Base-by-base conservation (phyloP, 2,329 filamentous ascomycete species). In the Bisporella sp. region DNA sequence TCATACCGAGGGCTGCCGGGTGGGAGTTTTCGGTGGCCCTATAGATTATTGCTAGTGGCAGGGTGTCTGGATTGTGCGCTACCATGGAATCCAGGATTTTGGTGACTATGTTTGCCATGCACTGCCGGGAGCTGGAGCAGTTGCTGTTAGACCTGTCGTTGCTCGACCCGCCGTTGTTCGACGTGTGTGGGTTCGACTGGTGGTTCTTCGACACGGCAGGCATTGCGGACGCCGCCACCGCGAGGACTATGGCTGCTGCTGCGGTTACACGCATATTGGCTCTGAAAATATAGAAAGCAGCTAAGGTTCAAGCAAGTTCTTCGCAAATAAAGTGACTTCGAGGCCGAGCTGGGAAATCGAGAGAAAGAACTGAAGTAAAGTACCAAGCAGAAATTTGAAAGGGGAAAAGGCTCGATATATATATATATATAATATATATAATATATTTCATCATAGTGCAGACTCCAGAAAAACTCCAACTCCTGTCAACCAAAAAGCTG, bases 1-100 rank as follows among this genome's bases (percentile, higher is more conserved):
- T 57, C 55, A 56, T 56, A 47, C 51, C 47, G 32, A 59, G 53
- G 7, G 55, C 56, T 46, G 56, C 56, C 9, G 56, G 55, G 48
- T 57, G 55, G 28, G 55, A 59, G 46, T 52, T 51, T 45, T 54
- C 49, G 4, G 50, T 51, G n/a, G 50, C 50, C 31, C 35, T 48
- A 46, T 53, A 53, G 40, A 54, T 31, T 28, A 12, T 47, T 51
- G 52, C 52, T 41, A 52, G 32, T 35, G 49, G 52, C 29, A 51
- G 46, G 39, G 8, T 49, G 46, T 49, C 28, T 31, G 50, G 46
- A 37, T 50, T 39, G 46, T 50, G 53, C 32, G 47, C 50, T 41
- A 52, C 46, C 50, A 48, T 49, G 46, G 46, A 49, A 50, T 54
- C 48, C 49, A 54, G 41, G 41, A 50, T 54, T 11, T 54, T 4